Base-by-base conservation (phyloP, 2,329 filamentous ascomycete species). In the Xylariales sp. region DNA sequence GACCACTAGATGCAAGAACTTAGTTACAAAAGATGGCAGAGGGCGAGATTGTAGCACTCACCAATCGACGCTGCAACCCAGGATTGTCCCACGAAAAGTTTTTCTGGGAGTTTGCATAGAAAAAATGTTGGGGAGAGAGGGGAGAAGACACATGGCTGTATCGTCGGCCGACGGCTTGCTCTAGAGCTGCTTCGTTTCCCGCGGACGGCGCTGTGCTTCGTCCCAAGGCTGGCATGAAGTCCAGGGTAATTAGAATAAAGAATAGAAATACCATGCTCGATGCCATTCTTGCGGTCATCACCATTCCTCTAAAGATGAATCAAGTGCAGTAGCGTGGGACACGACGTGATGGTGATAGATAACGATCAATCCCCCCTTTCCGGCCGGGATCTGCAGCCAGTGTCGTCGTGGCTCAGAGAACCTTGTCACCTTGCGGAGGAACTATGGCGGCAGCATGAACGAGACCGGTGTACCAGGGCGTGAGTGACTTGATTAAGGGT, bases 1-100 rank as follows among this genome's bases (percentile, higher is more conserved):
- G 59, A 62, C 59, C 59, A 62, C 59, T 62, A 28, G 2, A 46
- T 54, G 18, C 10, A 14, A 23, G 36, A 54, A 36, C 5, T 62
- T 14, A 62, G 59, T 16, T 46, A 23, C 12, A 39, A 34, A 62
- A 32, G 30, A 54, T 23, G 7, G 46, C 28, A 55, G 23, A 53
- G 48, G 39, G 49, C 34, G n/a, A 46, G 6, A 36, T 10, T 50
- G 48, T 52, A n/a, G 36, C 8, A 61, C 46, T 62, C 50, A 62
- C 59, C 48, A 62, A 54, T 54, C 59, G 59, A 54, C 39, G 59
- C 49, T 23, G 48, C 23, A 62, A 16, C n/a, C 6, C 48, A 46
- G 39, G 59, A 48, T 62, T 50, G 23, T 55, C 59, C 59, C 59
- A 62, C 8, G 59, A 62, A 62, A 62, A 46, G 49, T 62, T 62